These are phyloP conservation scores for Solanum chiquidenum DNA, from an alignment of 257 asterid species.

Conservation along the genomic window DNA sequence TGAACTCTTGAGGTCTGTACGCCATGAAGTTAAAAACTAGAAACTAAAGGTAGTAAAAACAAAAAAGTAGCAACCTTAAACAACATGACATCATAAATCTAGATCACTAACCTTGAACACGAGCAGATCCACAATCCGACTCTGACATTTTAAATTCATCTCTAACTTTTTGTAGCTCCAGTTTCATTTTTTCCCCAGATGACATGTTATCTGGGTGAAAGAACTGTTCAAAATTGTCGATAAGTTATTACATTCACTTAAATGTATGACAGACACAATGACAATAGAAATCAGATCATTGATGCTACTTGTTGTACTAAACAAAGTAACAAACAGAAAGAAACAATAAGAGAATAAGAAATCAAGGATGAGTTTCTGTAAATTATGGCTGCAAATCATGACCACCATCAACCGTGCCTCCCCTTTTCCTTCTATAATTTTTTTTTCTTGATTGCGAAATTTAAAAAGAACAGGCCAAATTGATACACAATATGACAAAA, in stretches of 20 bases:
- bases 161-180: conserved; percentile 81
- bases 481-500: background rate
- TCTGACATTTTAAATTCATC: conserved; percentile 85
- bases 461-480: background rate
- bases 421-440: background rate
- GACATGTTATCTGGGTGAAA: conserved; percentile 90
- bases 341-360: background rate
- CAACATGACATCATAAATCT: background rate
- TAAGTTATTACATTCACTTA: background rate
- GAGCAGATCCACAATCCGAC: conserved; percentile 94
- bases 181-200: conserved; percentile 72
- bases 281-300: background rate
- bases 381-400: background rate
- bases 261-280: background rate
- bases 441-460: background rate
- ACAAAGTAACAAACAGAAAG: background rate
- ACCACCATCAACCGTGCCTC: background rate
- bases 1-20: background rate
- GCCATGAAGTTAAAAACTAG: background rate
- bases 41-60: background rate
- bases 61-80: background rate
- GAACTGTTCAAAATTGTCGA: conserved; percentile 34
- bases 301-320: background rate
- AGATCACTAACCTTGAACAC: conserved; percentile 64
- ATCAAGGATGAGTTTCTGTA: background rate